Evolutionary conservation across 805 yeast genomes (phyloP).

Genomic region (Kuraishia borneana): DNA sequence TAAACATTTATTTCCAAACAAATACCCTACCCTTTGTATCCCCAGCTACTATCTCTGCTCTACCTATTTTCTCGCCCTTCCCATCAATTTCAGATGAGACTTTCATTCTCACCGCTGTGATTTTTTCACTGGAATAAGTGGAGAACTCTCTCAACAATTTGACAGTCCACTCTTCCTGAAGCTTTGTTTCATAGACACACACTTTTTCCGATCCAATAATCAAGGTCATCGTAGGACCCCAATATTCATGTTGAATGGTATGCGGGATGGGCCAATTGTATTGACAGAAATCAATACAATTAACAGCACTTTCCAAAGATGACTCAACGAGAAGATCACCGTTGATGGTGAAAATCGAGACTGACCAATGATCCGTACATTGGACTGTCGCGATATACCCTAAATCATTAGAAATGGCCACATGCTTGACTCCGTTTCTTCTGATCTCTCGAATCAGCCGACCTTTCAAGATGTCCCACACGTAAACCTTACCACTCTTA

Average conservation of each 20-base stretch:
- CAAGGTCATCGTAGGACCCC: conserved; percentile 24
- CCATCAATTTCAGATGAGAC: conserved; percentile 19
- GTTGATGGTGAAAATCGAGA: conserved; percentile 39
- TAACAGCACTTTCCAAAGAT: conserved; percentile 3
- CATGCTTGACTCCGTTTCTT: conserved; percentile 13
- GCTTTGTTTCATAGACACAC: conserved; percentile 16
- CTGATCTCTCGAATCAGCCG: conserved; percentile 31
- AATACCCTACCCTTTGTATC: conserved; percentile 42
- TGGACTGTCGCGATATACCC: conserved; percentile 38
- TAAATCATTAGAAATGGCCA: conserved; percentile 40
- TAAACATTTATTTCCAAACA: conserved; percentile 24
- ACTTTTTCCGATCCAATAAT: conserved; percentile 22
- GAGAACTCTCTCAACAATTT: conserved; percentile 11
- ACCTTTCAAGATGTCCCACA: conserved; percentile 56
- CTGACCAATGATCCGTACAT: conserved; percentile 5
- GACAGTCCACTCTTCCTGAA: conserved; percentile 6
- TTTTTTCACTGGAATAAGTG: conserved; percentile 9
- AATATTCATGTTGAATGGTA: conserved; percentile 19
- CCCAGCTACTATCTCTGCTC: conserved; percentile 37
- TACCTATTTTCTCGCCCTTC: conserved; percentile 18
- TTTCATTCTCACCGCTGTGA: conserved; percentile 22
- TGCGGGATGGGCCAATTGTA: conserved; percentile 6
- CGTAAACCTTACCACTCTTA: conserved; percentile 35
- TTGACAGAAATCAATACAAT: conserved; percentile 11
- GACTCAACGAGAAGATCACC: conserved; percentile 28